Base-by-base conservation (phyloP, 225 moss, liverwort and hornwort species). In the Thuidium tamariscinum region DNA sequence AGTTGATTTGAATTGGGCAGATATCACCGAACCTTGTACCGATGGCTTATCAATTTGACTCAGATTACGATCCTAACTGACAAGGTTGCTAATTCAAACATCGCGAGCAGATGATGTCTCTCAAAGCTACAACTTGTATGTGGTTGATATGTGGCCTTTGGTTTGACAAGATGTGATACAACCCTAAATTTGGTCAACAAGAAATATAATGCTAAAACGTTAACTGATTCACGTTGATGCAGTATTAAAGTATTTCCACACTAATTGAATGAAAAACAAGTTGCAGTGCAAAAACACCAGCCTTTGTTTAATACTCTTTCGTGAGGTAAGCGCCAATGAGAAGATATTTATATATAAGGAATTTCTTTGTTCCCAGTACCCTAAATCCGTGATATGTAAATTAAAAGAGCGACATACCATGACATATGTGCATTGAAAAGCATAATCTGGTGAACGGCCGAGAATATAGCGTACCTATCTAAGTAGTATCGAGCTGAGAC, bases 101-200 rank as follows among this genome's bases (percentile, higher is more conserved):
- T 48, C 42, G 83, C 57, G n/a, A 63, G 51, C 73, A 82, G 65
- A 71, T 56, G 84, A 77, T 82, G 82, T 57, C 72, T 82, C 74
- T 74, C 56, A 72, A 42, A 84, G 80, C 44, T 67, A 52, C 37
- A 19, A 71, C 52, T 80, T 62, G 54, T 56, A 64, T 83, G 32
- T 72, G 57, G 42, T 75, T 83, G 21, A 83, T 56, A 63, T 49
- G 51, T 49, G 57, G 48, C 79, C 59, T 77, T 57, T 9, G 52
- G 60, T 88, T 71, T 72, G 49, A 57, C 82, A 85, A 88, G 72
- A 88, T 75, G 78, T 49, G 37, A 82, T 29, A 51, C 16, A 88
- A 65, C 59, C 82, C 78, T 88, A 85, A 77, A 84, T 55, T 87
- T 87, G 74, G 52, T 87, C 48, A 85, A 63, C 65, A 85, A 71